Percentiles rank a stretch among this genome's conserved stretches.
phyloP scores from a whole-genome alignment of 2,329 filamentous ascomycete genomes.

The Ceratocystis ficicola region DNA sequence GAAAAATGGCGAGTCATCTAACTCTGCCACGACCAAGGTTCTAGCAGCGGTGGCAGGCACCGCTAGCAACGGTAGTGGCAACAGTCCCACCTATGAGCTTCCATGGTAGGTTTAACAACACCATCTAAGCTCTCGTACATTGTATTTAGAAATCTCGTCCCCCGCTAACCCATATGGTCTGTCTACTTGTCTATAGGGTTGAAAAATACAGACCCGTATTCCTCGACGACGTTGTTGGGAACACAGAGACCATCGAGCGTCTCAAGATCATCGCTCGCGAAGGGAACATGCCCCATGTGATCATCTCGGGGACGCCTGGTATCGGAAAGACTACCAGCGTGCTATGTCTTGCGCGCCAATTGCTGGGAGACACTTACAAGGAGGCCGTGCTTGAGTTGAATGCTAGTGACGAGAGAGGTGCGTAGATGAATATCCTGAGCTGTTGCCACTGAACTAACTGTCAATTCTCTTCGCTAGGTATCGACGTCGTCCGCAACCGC shows the following conservation, averaged over 20 bases:
- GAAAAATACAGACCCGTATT: slow-evolving; percentile 95
- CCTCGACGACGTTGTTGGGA: slow-evolving; percentile 93
- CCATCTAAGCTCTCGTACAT: not conserved
- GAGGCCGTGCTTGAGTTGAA: slow-evolving; percentile 95
- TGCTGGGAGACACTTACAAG: slow-evolving; percentile 88
- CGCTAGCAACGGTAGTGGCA: slow-evolving; percentile 36
- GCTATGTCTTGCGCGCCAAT: slow-evolving; percentile 78
- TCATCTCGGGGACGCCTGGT: slow-evolving; percentile 98
- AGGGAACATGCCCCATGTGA: slow-evolving; percentile 98
- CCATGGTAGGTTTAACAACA: slow-evolving; percentile 49
- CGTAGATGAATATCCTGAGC: not conserved
- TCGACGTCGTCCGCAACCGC: slow-evolving; percentile 90
- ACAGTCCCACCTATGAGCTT: slow-evolving; percentile 54
- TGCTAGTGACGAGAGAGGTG: slow-evolving; percentile 84
- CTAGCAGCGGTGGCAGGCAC: slow-evolving; percentile 40
- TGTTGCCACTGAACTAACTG: not conserved
- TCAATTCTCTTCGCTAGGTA: slow-evolving; percentile 42
- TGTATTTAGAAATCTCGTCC: not conserved
- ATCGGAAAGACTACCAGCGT: slow-evolving; percentile 98
- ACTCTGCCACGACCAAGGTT: slow-evolving; percentile 45
- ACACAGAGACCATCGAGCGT: slow-evolving; percentile 93
- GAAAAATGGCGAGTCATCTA: slow-evolving; percentile 49
- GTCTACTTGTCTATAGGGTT: slow-evolving; percentile 49
- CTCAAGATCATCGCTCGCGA: slow-evolving; percentile 97
- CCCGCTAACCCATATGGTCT: not conserved